Conservation (phyloP, 2,329 filamentous ascomycete genomes). For the Diplodia mutila region DNA sequence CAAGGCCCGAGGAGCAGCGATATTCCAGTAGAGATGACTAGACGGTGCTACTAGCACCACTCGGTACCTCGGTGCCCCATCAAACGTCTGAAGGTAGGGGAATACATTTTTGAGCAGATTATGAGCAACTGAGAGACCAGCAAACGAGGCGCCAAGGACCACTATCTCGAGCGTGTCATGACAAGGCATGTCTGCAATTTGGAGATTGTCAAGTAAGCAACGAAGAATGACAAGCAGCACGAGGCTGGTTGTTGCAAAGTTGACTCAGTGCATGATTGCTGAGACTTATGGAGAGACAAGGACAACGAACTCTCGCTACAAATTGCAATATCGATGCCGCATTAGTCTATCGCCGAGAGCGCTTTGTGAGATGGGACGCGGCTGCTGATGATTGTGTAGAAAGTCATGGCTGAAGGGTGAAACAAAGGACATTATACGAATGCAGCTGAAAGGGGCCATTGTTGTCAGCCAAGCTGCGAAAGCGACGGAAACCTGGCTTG, state of each 20-base stretch:
- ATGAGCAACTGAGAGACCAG: constrained; percentile 43
- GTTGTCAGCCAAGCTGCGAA: constrained; percentile 11
- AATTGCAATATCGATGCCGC: neutral
- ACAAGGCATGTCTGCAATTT: neutral
- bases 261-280: neutral
- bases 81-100: constrained; percentile 34
- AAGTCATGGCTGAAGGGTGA: neutral
- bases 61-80: constrained; percentile 35
- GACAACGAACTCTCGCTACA: neutral
- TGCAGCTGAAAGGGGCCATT: constrained; percentile 8
- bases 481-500: constrained; percentile 8
- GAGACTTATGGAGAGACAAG: constrained; percentile 5
- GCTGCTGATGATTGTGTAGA: neutral
- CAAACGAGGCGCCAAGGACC: constrained; percentile 45
- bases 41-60: constrained; percentile 42
- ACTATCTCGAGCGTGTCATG: constrained; percentile 40
- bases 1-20: constrained; percentile 43
- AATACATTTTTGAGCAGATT: constrained; percentile 41
- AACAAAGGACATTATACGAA: constrained; percentile 8
- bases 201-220: neutral
- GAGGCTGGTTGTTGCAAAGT: neutral
- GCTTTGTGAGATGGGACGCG: neutral
- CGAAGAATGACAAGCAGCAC: neutral
- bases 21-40: constrained; percentile 45
- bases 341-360: neutral